Conservation (phyloP, 495 filamentous ascomycete genomes). For the Massariosphaeria phaeospora region DNA sequence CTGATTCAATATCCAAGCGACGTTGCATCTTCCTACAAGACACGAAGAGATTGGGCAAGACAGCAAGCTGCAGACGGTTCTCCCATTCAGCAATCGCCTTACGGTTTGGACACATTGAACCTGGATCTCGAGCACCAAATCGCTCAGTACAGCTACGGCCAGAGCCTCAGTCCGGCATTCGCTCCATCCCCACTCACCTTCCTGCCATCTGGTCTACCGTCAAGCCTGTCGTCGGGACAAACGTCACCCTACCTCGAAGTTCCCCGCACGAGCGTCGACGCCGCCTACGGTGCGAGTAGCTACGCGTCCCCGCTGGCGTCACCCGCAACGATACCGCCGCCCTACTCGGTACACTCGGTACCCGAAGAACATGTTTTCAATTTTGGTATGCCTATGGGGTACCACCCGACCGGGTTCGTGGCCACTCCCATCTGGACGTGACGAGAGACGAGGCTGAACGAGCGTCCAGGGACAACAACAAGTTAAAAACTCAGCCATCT, state of each 20-base stretch:
- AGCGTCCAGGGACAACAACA: constrained; percentile 33
- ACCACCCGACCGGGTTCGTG: constrained; percentile 37
- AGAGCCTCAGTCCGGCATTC: constrained; percentile 42
- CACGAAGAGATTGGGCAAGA: constrained; percentile 28
- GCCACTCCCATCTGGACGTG: constrained; percentile 36
- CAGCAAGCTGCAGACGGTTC: constrained; percentile 32
- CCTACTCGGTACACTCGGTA: constrained; percentile 28
- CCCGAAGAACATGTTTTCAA: constrained; percentile 31
- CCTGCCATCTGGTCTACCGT: constrained; percentile 26
- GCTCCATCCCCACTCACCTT: constrained; percentile 38
- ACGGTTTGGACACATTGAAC: constrained; percentile 27
- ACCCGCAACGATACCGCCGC: constrained; percentile 24
- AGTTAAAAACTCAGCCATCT: constrained; percentile 12
- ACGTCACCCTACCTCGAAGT: constrained; percentile 39
- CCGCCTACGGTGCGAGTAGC: constrained; percentile 16
- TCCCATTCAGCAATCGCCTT: constrained; percentile 23
- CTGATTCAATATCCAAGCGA: constrained; percentile 40
- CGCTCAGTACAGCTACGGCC: constrained; percentile 33
- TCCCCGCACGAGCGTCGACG: constrained; percentile 29
- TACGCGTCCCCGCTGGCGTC: constrained; percentile 33
- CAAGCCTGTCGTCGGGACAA: constrained; percentile 24
- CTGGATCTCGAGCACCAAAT: constrained; percentile 35
- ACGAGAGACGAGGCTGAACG: constrained; percentile 32
- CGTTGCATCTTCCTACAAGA: constrained; percentile 32
- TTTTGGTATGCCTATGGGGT: constrained; percentile 32